These are phyloP conservation scores for Oryza punctata DNA, from an alignment of 176 grass and related monocot genomes.

Conservation along the genomic window DNA sequence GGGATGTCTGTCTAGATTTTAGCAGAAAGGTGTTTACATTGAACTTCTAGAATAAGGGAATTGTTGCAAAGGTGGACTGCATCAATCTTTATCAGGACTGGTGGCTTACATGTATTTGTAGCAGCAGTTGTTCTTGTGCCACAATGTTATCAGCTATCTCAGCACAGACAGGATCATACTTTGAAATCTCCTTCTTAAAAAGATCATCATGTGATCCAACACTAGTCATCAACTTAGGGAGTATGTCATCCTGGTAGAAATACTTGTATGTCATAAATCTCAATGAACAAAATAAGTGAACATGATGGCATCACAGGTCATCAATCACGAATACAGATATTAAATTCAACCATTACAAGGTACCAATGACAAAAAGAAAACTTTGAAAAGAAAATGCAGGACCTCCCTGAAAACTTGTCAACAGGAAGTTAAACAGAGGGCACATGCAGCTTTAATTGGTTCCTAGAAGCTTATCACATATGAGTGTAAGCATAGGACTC, in stretches of 20 bases:
- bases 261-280: slow-evolving; percentile 16
- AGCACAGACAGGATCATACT: slow-evolving; percentile 87
- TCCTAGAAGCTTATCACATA: slow-evolving; percentile 15
- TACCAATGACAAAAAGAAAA: slow-evolving; percentile 31
- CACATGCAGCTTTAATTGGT: slow-evolving; percentile 1
- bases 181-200: slow-evolving; percentile 92
- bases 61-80: slow-evolving; percentile 10
- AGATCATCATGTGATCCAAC: slow-evolving; percentile 93
- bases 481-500: slow-evolving; percentile 14
- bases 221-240: slow-evolving; percentile 88
- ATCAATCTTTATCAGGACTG: slow-evolving; percentile 29
- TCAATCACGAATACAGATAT: slow-evolving; percentile 11
- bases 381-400: slow-evolving; percentile 29
- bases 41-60: slow-evolving; percentile 34
- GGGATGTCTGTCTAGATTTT: slow-evolving; percentile 14
- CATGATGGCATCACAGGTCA: background rate
- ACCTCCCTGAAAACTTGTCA: slow-evolving; percentile 20
- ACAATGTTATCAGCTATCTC: slow-evolving; percentile 93
- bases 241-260: slow-evolving; percentile 87
- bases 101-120: slow-evolving; percentile 89
- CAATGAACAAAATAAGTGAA: too few species aligned
- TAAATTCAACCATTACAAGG: slow-evolving; percentile 30
- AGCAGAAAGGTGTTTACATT: slow-evolving; percentile 9
- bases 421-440: slow-evolving; percentile 17
- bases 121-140: slow-evolving; percentile 86